A percentile compares a stretch with the other conserved stretches of the same genome.
phyloP scores from a whole-genome alignment of 495 filamentous ascomycete species.

The Talaromyces wortmannii region DNA sequence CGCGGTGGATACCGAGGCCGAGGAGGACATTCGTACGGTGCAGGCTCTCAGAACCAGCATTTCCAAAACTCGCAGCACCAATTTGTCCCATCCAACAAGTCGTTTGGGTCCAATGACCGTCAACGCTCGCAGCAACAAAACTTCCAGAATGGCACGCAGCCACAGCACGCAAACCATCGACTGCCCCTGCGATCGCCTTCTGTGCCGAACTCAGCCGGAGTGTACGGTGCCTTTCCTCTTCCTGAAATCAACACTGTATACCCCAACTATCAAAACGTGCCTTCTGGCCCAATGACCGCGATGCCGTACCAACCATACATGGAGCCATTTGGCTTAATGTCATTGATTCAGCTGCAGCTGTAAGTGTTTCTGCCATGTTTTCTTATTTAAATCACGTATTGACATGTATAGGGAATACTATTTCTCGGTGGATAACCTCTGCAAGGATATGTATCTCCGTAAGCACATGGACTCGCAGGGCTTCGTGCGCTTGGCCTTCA shows the following conservation, averaged over 20 bases:
- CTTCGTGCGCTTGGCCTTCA: slow-evolving; percentile 71
- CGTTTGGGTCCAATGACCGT: slow-evolving; percentile 33
- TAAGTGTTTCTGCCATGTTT: slow-evolving; percentile 20
- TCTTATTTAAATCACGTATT: background rate
- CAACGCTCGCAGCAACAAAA: slow-evolving; percentile 26
- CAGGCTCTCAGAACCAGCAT: slow-evolving; percentile 33
- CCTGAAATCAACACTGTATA: slow-evolving; percentile 33
- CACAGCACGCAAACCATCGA: slow-evolving; percentile 21
- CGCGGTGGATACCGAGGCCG: slow-evolving; percentile 50
- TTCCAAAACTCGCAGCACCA: slow-evolving; percentile 41
- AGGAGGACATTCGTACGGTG: slow-evolving; percentile 34
- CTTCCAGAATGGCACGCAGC: slow-evolving; percentile 26
- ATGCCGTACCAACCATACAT: slow-evolving; percentile 54
- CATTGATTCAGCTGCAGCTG: slow-evolving; percentile 63
- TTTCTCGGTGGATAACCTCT: slow-evolving; percentile 92
- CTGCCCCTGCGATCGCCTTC: slow-evolving; percentile 44
- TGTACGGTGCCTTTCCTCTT: slow-evolving; percentile 31
- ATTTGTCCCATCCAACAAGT: slow-evolving; percentile 27
- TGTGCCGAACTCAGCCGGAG: slow-evolving; percentile 29
- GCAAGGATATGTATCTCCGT: slow-evolving; percentile 86
- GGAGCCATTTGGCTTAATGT: slow-evolving; percentile 47
- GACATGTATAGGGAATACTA: slow-evolving; percentile 66
- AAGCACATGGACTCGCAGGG: slow-evolving; percentile 92
- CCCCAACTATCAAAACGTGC: slow-evolving; percentile 45
- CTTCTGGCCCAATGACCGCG: slow-evolving; percentile 54